Percentiles rank a stretch among this genome's conserved stretches.
These are phyloP conservation scores for Earliella scabrosa DNA, from an alignment of 1,284 basidiomycete genomes.

Conservation along the genomic window DNA sequence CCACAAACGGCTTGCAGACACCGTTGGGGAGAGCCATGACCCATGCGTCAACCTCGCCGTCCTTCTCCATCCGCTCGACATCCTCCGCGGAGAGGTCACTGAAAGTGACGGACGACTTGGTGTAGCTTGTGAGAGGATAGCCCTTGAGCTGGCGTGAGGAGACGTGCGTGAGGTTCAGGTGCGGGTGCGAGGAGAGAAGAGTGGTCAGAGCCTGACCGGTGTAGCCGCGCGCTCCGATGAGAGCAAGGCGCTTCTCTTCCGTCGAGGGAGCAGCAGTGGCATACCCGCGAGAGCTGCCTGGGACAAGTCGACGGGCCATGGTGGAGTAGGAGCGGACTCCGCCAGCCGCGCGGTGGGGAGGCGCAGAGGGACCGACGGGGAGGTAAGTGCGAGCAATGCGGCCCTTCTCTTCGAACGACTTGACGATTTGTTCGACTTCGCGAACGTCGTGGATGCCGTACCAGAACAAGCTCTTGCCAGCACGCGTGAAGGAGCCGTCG, in stretches of 20 bases:
- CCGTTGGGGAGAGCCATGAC: slow-evolving; percentile 99
- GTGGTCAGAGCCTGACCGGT: slow-evolving; percentile 93
- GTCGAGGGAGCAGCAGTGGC: slow-evolving; percentile 58
- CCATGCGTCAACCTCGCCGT: slow-evolving; percentile 93
- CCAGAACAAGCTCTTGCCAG: slow-evolving; percentile 95
- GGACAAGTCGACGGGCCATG: slow-evolving; percentile 53
- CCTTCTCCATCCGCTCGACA: slow-evolving; percentile 86
- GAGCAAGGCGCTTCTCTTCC: slow-evolving; percentile 85
- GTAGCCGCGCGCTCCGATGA: slow-evolving; percentile 96
- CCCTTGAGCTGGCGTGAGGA: slow-evolving; percentile 96
- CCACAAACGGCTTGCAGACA: slow-evolving; percentile 96
- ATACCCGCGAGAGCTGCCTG: slow-evolving; percentile 63
- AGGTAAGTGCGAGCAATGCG: slow-evolving; percentile 73
- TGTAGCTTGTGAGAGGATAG: slow-evolving; percentile 80
- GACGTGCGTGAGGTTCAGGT: slow-evolving; percentile 90
- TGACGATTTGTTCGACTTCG: slow-evolving; percentile 90
- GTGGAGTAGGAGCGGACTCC: slow-evolving; percentile 76
- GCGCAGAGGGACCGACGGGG: slow-evolving; percentile 85
- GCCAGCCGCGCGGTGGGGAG: slow-evolving; percentile 58
- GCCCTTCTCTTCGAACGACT: slow-evolving; percentile 83
- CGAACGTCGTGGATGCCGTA: slow-evolving; percentile 93
- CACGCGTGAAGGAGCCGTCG: slow-evolving; percentile 96
- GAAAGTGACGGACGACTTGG: slow-evolving; percentile 78
- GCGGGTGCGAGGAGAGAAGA: slow-evolving; percentile 85
- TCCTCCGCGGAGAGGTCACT: slow-evolving; percentile 80